These are phyloP conservation scores for Trifolium repens DNA, from an alignment of 306 rosid genomes.

Conservation along the genomic window DNA sequence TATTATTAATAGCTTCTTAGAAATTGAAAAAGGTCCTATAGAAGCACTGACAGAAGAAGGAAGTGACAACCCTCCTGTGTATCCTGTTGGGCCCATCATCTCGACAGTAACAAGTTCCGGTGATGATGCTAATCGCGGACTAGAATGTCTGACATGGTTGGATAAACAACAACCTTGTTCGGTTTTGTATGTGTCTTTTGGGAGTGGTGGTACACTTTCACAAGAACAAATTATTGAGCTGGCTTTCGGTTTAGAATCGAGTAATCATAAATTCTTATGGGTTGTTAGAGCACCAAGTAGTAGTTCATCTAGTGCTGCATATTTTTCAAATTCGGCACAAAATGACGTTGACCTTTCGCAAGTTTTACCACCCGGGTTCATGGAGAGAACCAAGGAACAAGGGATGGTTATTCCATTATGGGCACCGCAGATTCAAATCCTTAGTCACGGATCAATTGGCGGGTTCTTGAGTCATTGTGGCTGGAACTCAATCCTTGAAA, in stretches of 20 bases:
- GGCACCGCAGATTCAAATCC: slow-evolving; percentile 38
- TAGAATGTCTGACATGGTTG: slow-evolving; percentile 40
- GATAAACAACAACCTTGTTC: slow-evolving; percentile 37
- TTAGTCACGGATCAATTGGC: slow-evolving; percentile 26
- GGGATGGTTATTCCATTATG: slow-evolving; percentile 34
- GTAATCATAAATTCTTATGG: slow-evolving; percentile 25
- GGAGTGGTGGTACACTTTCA: slow-evolving; percentile 39
- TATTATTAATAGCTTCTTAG: slow-evolving; percentile 27
- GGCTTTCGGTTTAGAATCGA: slow-evolving; percentile 22
- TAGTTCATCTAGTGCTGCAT: neutral
- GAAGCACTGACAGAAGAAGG: slow-evolving; percentile 11
- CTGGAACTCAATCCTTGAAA: slow-evolving; percentile 20
- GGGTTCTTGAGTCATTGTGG: slow-evolving; percentile 38
- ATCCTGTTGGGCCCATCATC: slow-evolving; percentile 36
- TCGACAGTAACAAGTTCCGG: neutral
- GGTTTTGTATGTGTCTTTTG: slow-evolving; percentile 48
- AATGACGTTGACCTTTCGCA: slow-evolving; percentile 1
- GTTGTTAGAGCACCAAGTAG: slow-evolving; percentile 30
- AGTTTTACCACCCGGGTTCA: slow-evolving; percentile 18
- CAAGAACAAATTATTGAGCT: slow-evolving; percentile 8
- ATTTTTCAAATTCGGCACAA: neutral
- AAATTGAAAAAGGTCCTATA: slow-evolving; percentile 32
- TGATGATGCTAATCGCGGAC: neutral
- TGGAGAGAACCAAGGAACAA: slow-evolving; percentile 39
- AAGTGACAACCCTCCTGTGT: neutral